phyloP scores from a whole-genome alignment of 768 basidiomycete species.

The Myochromella boudieri region DNA sequence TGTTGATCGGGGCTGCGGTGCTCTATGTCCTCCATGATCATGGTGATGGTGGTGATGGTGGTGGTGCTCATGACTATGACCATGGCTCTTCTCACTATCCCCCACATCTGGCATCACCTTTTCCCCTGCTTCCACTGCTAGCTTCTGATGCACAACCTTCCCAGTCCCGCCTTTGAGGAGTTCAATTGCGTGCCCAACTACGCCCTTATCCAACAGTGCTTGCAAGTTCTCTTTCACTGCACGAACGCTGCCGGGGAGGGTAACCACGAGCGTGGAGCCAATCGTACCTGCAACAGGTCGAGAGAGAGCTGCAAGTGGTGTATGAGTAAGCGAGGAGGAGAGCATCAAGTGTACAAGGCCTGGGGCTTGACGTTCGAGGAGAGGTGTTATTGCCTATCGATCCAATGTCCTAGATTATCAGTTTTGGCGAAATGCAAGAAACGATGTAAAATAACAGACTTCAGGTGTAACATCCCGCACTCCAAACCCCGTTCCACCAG shows the following conservation, averaged over 20 bases:
- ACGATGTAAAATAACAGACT: conserved; percentile 40
- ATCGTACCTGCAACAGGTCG: conserved; percentile 81
- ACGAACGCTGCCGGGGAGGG: conserved; percentile 83
- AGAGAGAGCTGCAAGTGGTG: conserved; percentile 79
- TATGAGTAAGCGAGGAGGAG: conserved; percentile 65
- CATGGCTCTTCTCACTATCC: conserved; percentile 29
- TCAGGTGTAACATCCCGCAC: conserved; percentile 82
- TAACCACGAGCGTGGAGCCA: conserved; percentile 65
- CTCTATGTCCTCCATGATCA: conserved; percentile 35
- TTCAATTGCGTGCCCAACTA: conserved; percentile 72
- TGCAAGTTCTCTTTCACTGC: conserved; percentile 80
- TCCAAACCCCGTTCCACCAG: conserved; percentile 89
- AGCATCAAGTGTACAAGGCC: conserved; percentile 78
- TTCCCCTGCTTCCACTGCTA: conserved; percentile 33
- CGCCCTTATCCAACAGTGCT: conserved; percentile 53
- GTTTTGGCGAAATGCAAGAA: not conserved
- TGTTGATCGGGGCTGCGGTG: conserved; percentile 54
- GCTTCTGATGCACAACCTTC: conserved; percentile 49
- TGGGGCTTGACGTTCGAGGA: conserved; percentile 66
- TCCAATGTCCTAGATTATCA: not conserved
- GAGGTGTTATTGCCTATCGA: conserved; percentile 53
- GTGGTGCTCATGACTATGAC: too few species aligned
- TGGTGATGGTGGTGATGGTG: conserved; percentile 31
- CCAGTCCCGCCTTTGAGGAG: conserved; percentile 71
- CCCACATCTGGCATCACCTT: conserved; percentile 25